Base-by-base conservation (phyloP, 495 filamentous ascomycete genomes). In the Geopyxis carbonaria region DNA sequence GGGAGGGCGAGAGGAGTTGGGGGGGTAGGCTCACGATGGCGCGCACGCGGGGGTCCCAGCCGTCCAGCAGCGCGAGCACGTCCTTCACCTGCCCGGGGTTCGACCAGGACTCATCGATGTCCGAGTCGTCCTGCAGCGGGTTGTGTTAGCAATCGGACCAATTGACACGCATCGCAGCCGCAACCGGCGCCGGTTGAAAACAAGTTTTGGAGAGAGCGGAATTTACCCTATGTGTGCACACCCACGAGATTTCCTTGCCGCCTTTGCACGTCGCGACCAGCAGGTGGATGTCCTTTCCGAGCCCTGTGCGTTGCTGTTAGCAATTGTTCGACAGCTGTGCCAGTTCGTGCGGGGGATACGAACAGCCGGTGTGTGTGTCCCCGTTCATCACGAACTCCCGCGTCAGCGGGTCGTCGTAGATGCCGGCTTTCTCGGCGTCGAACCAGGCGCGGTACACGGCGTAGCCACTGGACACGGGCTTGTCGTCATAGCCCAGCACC, bases 181-280 rank as follows among this genome's bases (percentile, higher is more conserved):
- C 20, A 11, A n/a, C 2, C n/a, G n/a, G n/a, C n/a, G n/a, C n/a
- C n/a, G n/a, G n/a, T n/a, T n/a, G n/a, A n/a, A n/a, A n/a, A n/a
- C n/a, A n/a, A n/a, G n/a, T n/a, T n/a, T n/a, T n/a, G n/a, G n/a
- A n/a, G n/a, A n/a, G n/a, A n/a, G n/a, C 8, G 34, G 27, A 19
- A 39, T 55, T 43, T 47, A 63, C 63, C 31, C 65, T 66, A 47
- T 79, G 75, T 6, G 76, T 80, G 23, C 76, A 68, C 11, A 78
- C 76, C 76, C 75, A 80, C 44, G 72, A 75, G 30, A 78, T 71
- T 44, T 79, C 75, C 16, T 61, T 61, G 1, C 74, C 73, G 36
- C 65, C 63, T 58, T 76, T 75, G 51, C 75, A 65, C 6, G 64
- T 69, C 6, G 64, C 67, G 23, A 70, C 70, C 33, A 78, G 62